A percentile compares a stretch with the other conserved stretches of the same genome.
phyloP scores from a whole-genome alignment of 179 eudicot genomes.

The Patellifolia procumbens region DNA sequence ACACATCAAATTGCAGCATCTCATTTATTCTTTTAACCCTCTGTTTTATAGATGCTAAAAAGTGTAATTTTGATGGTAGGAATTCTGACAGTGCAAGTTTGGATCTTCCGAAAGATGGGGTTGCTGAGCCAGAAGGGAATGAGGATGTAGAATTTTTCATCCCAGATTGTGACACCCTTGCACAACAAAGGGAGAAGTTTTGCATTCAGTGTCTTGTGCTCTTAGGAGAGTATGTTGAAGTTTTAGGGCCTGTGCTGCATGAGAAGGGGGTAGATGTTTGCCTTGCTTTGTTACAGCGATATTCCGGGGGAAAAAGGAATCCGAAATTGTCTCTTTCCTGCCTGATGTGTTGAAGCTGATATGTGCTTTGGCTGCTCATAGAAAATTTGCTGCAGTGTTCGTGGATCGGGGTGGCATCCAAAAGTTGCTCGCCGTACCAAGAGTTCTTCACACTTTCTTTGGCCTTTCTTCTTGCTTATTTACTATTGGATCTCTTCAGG shows the following conservation, averaged over 20 bases:
- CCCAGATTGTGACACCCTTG: slow-evolving; percentile 58
- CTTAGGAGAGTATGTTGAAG: slow-evolving; percentile 96
- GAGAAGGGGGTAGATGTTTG: slow-evolving; percentile 97
- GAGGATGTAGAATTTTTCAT: slow-evolving; percentile 68
- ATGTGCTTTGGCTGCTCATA: slow-evolving; percentile 88
- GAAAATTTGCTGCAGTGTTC: slow-evolving; percentile 85
- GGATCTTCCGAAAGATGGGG: slow-evolving; percentile 40
- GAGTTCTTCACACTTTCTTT: slow-evolving; percentile 64
- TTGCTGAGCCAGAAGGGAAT: slow-evolving; percentile 45
- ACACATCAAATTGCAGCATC: neutral
- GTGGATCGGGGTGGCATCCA: slow-evolving; percentile 97
- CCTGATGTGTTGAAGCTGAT: slow-evolving; percentile 91
- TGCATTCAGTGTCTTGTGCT: slow-evolving; percentile 87
- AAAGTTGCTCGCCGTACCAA: slow-evolving; percentile 77
- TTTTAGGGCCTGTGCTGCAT: slow-evolving; percentile 89
- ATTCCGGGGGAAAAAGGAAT: slow-evolving; percentile 56
- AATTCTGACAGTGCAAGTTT: slow-evolving; percentile 34
- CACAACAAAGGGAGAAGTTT: slow-evolving; percentile 75
- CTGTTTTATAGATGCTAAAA: slow-evolving; percentile 20
- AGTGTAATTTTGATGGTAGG: slow-evolving; percentile 43
- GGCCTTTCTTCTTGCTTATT: slow-evolving; percentile 96
- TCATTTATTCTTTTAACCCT: neutral
- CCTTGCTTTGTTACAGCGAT: slow-evolving; percentile 64
- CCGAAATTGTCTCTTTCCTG: slow-evolving; percentile 49
- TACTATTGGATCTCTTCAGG: slow-evolving; percentile 97